phyloP scores from a whole-genome alignment of 2,329 filamentous ascomycete species.

The Capronia coronata region DNA sequence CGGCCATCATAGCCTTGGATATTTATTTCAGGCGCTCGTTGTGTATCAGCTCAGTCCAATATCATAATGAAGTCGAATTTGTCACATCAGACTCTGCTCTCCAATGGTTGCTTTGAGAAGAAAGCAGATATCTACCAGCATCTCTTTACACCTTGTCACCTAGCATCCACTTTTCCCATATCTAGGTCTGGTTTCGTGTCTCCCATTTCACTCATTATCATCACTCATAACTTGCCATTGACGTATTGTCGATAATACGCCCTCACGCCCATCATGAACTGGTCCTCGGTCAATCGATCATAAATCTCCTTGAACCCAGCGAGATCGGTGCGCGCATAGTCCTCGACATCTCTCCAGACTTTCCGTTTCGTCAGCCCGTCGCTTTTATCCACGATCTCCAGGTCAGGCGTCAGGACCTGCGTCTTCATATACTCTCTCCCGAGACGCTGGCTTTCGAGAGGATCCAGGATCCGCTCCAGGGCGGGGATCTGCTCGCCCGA shows the following conservation, averaged over 20 bases:
- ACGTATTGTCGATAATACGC: background rate
- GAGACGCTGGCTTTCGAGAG: constrained; percentile 13
- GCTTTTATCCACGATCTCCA: constrained; percentile 8
- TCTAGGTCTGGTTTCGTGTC: no score
- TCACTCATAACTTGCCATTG: no score
- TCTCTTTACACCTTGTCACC: no score
- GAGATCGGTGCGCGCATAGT: constrained; percentile 14
- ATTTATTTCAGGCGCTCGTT: no score
- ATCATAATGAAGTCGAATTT: no score
- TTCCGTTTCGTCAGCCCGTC: background rate
- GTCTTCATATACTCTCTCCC: constrained; percentile 21
- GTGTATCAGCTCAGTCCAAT: no score
- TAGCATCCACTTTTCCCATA: no score
- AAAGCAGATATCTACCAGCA: no score
- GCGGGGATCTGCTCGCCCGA: constrained; percentile 22
- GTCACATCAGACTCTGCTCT: no score
- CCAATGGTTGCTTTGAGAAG: no score
- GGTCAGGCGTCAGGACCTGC: constrained; percentile 18
- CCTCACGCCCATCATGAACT: background rate
- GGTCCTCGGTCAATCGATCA: constrained; percentile 2
- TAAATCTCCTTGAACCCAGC: constrained; percentile 13
- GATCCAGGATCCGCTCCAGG: constrained; percentile 15
- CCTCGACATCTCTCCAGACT: constrained; percentile 16
- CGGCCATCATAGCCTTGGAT: no score
- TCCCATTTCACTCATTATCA: no score